These are phyloP conservation scores for Sphagnum fallax DNA, from an alignment of 228 moss, liverwort and hornwort species.

Conservation along the genomic window DNA sequence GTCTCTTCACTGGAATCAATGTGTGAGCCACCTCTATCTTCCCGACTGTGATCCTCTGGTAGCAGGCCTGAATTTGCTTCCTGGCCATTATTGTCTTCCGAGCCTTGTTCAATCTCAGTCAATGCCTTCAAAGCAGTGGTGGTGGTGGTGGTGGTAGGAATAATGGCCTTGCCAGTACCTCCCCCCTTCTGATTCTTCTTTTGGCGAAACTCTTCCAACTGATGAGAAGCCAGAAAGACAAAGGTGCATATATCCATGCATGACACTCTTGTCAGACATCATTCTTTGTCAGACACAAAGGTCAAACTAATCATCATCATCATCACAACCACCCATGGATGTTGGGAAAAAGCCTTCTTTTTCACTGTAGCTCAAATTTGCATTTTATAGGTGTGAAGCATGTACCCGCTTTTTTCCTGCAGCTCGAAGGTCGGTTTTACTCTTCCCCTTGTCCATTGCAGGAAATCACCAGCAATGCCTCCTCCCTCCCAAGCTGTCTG, in stretches of 20 bases:
- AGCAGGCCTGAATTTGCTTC: neutral
- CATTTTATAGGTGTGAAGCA: neutral
- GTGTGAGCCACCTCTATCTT: no score
- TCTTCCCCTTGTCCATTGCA: constrained; percentile 76
- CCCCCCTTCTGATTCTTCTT: constrained; percentile 77
- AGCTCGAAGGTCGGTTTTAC: constrained; percentile 79
- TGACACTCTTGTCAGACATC: constrained; percentile 18
- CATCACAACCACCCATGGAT: neutral
- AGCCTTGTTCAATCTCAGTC: constrained; percentile 29
- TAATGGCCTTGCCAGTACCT: no score
- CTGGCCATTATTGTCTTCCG: constrained; percentile 11
- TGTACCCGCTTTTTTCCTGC: constrained; percentile 90
- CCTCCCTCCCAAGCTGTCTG: constrained; percentile 8
- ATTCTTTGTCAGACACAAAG: no score
- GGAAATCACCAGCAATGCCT: constrained; percentile 25
- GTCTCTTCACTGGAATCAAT: no score
- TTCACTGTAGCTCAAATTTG: neutral
- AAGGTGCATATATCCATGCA: constrained; percentile 30
- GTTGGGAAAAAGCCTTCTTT: neutral
- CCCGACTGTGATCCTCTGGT: no score
- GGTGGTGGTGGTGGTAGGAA: constrained; percentile 15
- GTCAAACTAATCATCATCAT: no score
- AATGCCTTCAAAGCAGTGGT: constrained; percentile 51
- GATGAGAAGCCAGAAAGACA: constrained; percentile 22
- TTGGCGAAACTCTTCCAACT: constrained; percentile 88